A percentile compares a stretch with the other conserved stretches of the same genome.
phyloP scores from a whole-genome alignment of 345 rosid species.

The Carallia brachiata region DNA sequence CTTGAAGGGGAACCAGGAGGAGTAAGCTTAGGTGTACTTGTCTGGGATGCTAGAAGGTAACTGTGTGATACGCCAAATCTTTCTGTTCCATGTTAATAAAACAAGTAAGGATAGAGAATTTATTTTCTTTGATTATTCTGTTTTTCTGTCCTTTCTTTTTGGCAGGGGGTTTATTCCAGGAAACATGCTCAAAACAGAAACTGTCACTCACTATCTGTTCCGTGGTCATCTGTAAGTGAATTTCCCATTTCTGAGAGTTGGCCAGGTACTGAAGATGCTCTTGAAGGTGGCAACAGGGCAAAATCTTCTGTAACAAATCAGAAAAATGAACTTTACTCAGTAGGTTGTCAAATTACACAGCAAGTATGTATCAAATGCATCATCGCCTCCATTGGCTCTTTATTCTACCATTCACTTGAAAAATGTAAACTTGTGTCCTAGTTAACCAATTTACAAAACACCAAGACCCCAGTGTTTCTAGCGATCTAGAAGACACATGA shows the following conservation, averaged over 20 bases:
- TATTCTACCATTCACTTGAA: too few species aligned
- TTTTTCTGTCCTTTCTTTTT: too few species aligned
- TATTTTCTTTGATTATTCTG: not conserved
- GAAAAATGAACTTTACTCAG: not conserved
- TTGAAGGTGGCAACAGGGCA: conserved; percentile 38
- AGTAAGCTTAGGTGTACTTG: conserved; percentile 69
- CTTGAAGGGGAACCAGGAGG: conserved; percentile 84
- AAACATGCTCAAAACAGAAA: conserved; percentile 4
- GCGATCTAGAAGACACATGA: not conserved
- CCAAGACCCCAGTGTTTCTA: too few species aligned
- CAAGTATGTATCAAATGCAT: not conserved
- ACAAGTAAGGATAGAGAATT: not conserved
- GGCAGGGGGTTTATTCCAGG: not conserved
- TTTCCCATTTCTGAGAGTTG: conserved; percentile 52
- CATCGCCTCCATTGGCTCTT: too few species aligned
- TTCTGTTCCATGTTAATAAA: conserved; percentile 30
- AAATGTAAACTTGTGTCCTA: too few species aligned
- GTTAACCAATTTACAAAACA: too few species aligned
- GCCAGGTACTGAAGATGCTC: conserved; percentile 51
- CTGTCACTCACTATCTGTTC: conserved; percentile 43
- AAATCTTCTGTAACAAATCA: conserved; percentile 56
- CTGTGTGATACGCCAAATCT: conserved; percentile 44
- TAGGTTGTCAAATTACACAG: not conserved
- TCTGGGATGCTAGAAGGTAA: conserved; percentile 58
- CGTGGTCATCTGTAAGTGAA: conserved; percentile 46